Percentiles rank a stretch among this genome's conserved stretches.
phyloP scores from a whole-genome alignment of 371 early-diverging fungal genomes.

The Mucor sp. region DNA sequence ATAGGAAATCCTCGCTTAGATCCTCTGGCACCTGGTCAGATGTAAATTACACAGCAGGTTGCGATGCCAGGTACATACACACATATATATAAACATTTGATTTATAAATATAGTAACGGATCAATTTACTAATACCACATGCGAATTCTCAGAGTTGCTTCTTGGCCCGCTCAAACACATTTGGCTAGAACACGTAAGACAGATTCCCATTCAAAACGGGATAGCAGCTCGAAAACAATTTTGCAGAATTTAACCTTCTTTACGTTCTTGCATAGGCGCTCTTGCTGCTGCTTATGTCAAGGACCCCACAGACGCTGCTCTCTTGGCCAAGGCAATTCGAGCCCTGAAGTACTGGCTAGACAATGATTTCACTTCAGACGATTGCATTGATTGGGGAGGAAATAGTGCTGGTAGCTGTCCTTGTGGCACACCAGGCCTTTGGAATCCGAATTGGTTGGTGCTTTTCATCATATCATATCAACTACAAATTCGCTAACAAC shows the following conservation, averaged over 20 bases:
- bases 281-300: conserved; percentile 6
- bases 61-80: conserved; percentile 15
- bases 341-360: conserved; percentile 35
- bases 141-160: conserved; percentile 18
- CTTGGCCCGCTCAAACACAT: conserved; percentile 33
- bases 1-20: conserved; percentile 9
- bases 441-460: conserved; percentile 36
- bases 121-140: neutral
- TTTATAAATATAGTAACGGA: neutral
- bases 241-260: neutral
- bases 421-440: conserved; percentile 40
- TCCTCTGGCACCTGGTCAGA: conserved; percentile 24
- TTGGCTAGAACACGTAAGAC: conserved; percentile 25
- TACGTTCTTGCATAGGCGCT: neutral
- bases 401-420: conserved; percentile 20
- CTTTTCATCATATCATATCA: neutral
- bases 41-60: conserved; percentile 23
- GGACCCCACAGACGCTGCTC: neutral
- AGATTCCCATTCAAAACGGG: neutral
- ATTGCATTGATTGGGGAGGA: conserved; percentile 29
- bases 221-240: neutral
- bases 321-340: conserved; percentile 5
- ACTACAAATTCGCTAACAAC: too few relatives aligned
- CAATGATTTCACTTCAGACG: conserved; percentile 21
- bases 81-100: neutral